Conservation (phyloP, 2,329 filamentous ascomycete species). For the Talaromyces sp. region DNA sequence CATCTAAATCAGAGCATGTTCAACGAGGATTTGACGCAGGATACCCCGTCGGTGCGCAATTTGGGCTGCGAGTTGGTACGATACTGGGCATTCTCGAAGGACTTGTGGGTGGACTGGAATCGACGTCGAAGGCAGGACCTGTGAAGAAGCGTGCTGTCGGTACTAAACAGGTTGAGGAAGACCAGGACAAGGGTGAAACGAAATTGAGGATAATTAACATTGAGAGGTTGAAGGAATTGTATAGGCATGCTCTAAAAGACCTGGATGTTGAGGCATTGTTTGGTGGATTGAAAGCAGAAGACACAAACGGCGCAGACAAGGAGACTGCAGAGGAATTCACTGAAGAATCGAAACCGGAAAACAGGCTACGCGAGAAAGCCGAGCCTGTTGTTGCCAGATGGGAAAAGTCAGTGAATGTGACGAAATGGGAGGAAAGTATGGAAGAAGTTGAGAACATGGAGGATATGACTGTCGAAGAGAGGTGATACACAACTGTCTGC, state of each 20-base stretch:
- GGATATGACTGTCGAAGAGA: slow-evolving; percentile 19
- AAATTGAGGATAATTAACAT: slow-evolving; percentile 31
- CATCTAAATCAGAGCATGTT: slow-evolving; percentile 70
- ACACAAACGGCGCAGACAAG: slow-evolving; percentile 5
- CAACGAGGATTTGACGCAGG: slow-evolving; percentile 92
- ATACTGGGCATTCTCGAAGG: slow-evolving; percentile 76
- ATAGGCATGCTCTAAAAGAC: slow-evolving; percentile 53
- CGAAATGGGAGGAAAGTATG: slow-evolving; percentile 40
- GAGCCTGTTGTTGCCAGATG: slow-evolving; percentile 29
- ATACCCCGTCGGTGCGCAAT: slow-evolving; percentile 74
- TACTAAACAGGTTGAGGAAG: slow-evolving; percentile 6
- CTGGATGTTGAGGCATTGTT: slow-evolving; percentile 63
- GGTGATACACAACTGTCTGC: not conserved
- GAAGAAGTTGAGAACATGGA: slow-evolving; percentile 34
- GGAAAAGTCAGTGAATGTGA: slow-evolving; percentile 32
- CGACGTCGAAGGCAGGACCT: slow-evolving; percentile 22
- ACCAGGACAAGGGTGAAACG: not conserved
- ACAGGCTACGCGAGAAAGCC: slow-evolving; percentile 27
- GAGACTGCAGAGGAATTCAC: not conserved
- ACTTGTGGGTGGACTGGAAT: slow-evolving; percentile 43
- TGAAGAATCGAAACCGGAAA: slow-evolving; percentile 28
- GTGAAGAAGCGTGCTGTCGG: slow-evolving; percentile 25
- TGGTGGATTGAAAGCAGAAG: slow-evolving; percentile 30
- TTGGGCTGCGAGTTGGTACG: slow-evolving; percentile 71
- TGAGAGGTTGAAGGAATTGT: slow-evolving; percentile 32